phyloP scores from a whole-genome alignment of 768 basidiomycete genomes.

The Kwoniella europaea region DNA sequence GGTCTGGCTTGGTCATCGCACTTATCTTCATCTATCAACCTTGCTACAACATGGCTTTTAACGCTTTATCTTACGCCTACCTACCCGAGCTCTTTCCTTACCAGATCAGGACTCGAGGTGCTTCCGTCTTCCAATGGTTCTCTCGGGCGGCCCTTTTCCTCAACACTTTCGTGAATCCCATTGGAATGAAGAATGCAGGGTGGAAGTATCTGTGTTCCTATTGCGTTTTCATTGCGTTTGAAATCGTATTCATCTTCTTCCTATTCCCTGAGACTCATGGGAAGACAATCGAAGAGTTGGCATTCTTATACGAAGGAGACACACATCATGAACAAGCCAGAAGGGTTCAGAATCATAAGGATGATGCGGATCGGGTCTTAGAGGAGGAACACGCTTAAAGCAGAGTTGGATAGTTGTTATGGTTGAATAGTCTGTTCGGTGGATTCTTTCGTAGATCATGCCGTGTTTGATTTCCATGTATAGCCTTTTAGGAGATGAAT shows the following conservation, averaged over 20 bases:
- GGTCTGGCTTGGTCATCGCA: constrained; percentile 23
- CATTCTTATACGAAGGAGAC: constrained; percentile 23
- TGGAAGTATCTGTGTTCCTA: constrained; percentile 68
- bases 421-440: too few relatives aligned
- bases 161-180: constrained; percentile 72
- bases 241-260: constrained; percentile 67
- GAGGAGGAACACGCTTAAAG: not conserved
- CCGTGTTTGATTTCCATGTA: too few relatives aligned
- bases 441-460: too few relatives aligned
- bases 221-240: constrained; percentile 63
- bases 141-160: constrained; percentile 66
- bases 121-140: constrained; percentile 69
- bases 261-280: constrained; percentile 68
- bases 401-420: too few relatives aligned
- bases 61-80: constrained; percentile 61
- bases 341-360: constrained; percentile 15
- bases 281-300: constrained; percentile 64
- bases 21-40: constrained; percentile 34
- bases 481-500: too few relatives aligned
- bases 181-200: constrained; percentile 66
- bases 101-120: constrained; percentile 68
- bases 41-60: constrained; percentile 26
- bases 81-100: constrained; percentile 73
- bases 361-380: not conserved
- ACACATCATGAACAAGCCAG: constrained; percentile 26